Evolutionary conservation across 805 yeast genomes (phyloP).

Genomic region (Lipomyces yamadae): DNA sequence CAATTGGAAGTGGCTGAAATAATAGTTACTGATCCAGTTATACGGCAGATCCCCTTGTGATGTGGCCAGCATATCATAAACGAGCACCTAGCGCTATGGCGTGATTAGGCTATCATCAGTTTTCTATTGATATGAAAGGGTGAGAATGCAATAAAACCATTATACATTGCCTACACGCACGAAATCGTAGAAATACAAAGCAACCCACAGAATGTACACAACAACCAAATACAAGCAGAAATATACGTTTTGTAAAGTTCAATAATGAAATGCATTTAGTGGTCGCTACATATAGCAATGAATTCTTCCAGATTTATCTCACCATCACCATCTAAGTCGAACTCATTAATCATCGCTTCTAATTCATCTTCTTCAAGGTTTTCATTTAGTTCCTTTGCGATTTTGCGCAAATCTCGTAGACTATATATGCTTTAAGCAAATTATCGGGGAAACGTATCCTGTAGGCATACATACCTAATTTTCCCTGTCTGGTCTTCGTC

Average conservation of each 20-base stretch:
- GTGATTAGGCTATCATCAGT: neutral
- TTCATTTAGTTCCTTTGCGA: constrained; percentile 92
- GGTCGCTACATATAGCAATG: constrained; percentile 81
- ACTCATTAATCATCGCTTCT: constrained; percentile 90
- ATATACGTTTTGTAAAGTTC: neutral
- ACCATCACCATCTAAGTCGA: constrained; percentile 95
- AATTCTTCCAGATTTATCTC: constrained; percentile 91
- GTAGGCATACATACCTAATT: constrained; percentile 48
- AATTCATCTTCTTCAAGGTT: constrained; percentile 89
- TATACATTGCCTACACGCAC: neutral
- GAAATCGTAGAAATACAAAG: constrained; percentile 1
- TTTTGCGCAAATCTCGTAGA: constrained; percentile 79
- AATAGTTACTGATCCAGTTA: neutral
- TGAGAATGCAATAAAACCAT: neutral
- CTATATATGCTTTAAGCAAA: constrained; percentile 39
- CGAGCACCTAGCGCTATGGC: neutral
- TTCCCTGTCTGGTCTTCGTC: constrained; percentile 89
- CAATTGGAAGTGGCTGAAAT: constrained; percentile 24
- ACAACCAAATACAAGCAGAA: neutral
- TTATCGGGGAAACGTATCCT: no score
- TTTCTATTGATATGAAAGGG: neutral
- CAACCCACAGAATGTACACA: neutral
- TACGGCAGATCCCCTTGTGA: neutral
- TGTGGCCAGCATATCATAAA: neutral
- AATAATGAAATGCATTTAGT: constrained; percentile 30